A percentile compares a stretch with the other conserved stretches of the same genome.
Evolutionary conservation across 768 basidiomycete species (phyloP).

Genomic region (Xerocomus spinulosus): DNA sequence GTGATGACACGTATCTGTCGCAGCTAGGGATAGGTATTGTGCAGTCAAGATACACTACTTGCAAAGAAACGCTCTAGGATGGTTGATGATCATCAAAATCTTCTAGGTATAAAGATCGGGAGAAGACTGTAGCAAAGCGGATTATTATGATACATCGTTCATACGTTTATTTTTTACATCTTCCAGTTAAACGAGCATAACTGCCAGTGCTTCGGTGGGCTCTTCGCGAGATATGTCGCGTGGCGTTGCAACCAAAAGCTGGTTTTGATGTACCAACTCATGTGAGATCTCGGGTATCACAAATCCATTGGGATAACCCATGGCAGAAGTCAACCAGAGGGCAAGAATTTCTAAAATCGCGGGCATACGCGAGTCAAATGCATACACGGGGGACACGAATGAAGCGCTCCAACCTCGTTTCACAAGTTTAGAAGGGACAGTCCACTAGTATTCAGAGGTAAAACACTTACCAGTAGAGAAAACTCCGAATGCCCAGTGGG

Average conservation of each 20-base stretch:
- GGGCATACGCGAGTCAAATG: constrained; percentile 38
- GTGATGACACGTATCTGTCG: too few species aligned
- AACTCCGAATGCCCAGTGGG: constrained; percentile 40
- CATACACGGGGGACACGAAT: constrained; percentile 46
- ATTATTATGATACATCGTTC: neutral
- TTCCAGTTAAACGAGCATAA: constrained; percentile 11
- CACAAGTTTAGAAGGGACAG: constrained; percentile 1
- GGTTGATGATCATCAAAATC: too few species aligned
- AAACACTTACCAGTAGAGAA: constrained; percentile 36
- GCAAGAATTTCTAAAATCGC: constrained; percentile 47
- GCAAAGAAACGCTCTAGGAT: too few species aligned
- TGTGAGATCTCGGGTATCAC: constrained; percentile 22
- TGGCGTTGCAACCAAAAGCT: constrained; percentile 24
- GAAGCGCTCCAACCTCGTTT: constrained; percentile 48
- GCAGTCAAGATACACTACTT: too few species aligned
- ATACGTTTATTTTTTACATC: neutral
- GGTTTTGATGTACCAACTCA: constrained; percentile 18
- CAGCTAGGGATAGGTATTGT: too few species aligned
- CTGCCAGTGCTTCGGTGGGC: constrained; percentile 18
- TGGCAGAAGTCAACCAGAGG: constrained; percentile 55
- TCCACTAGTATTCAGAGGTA: neutral
- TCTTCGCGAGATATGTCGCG: constrained; percentile 23
- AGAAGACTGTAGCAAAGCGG: too few species aligned
- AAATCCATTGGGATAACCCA: constrained; percentile 35
- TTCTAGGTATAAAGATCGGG: too few species aligned